These are phyloP conservation scores for Yamadazyma songkhlaensis DNA, from an alignment of 1,139 yeast genomes.

Conservation along the genomic window DNA sequence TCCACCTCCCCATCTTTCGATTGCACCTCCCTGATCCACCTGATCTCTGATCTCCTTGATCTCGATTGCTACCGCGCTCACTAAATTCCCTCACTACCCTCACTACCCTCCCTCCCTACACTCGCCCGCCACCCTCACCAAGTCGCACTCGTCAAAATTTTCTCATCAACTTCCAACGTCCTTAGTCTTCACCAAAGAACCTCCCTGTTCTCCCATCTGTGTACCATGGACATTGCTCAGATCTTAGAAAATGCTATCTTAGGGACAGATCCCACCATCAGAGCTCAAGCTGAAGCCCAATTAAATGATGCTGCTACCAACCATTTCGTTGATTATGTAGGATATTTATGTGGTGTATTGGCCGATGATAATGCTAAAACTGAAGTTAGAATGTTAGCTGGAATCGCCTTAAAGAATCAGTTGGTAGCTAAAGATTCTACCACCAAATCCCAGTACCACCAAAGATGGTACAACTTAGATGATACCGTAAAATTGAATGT, in stretches of 20 bases:
- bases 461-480: slow-evolving; percentile 63
- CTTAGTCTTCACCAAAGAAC: too few relatives aligned
- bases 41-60: too few relatives aligned
- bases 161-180: too few relatives aligned
- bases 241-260: slow-evolving; percentile 77
- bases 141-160: too few relatives aligned
- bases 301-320: slow-evolving; percentile 69
- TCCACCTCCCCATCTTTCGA: too few relatives aligned
- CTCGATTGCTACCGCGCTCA: too few relatives aligned
- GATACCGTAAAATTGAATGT: slow-evolving; percentile 56
- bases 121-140: slow-evolving; percentile 1
- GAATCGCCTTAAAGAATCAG: slow-evolving; percentile 82
- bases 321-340: slow-evolving; percentile 72
- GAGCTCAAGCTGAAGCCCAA: slow-evolving; percentile 81
- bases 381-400: slow-evolving; percentile 92
- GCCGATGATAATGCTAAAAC: slow-evolving; percentile 63
- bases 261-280: slow-evolving; percentile 60
- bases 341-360: slow-evolving; percentile 68
- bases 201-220: too few relatives aligned
- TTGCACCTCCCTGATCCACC: too few relatives aligned
- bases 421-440: slow-evolving; percentile 70
- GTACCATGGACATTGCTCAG: slow-evolving; percentile 69
- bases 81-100: too few relatives aligned
- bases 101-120: too few relatives aligned
- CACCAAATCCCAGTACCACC: slow-evolving; percentile 51